Evolutionary conservation across 768 basidiomycete genomes (phyloP).

Genomic region (Termitomyces sp.): DNA sequence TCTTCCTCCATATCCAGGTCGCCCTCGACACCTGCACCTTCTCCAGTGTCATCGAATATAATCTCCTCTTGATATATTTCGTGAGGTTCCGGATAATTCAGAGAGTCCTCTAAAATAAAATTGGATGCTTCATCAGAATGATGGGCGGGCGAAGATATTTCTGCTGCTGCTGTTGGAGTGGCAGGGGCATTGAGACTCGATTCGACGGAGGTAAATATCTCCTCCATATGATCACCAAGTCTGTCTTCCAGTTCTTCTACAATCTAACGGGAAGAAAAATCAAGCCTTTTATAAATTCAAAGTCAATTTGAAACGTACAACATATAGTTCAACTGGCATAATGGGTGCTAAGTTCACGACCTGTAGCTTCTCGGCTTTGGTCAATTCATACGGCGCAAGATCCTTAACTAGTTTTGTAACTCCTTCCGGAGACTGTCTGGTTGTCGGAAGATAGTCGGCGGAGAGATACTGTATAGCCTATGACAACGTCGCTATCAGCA

Average conservation of each 20-base stretch:
- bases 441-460: constrained; percentile 65
- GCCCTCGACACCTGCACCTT: constrained; percentile 63
- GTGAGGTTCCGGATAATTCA: constrained; percentile 15
- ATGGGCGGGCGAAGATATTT: neutral
- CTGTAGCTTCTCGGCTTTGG: constrained; percentile 90
- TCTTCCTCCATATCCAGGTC: constrained; percentile 68
- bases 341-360: constrained; percentile 87
- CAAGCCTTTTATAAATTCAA: neutral
- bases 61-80: constrained; percentile 40
- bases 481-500: neutral
- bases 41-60: constrained; percentile 61
- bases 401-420: constrained; percentile 62
- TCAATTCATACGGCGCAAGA: constrained; percentile 66
- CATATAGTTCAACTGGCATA: constrained; percentile 80
- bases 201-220: constrained; percentile 56
- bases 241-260: constrained; percentile 90
- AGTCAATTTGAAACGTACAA: constrained; percentile 48
- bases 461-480: constrained; percentile 87
- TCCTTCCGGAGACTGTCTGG: constrained; percentile 56
- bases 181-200: constrained; percentile 25
- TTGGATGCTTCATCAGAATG: neutral
- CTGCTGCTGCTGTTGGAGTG: neutral
- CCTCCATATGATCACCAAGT: constrained; percentile 62
- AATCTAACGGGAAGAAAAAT: constrained; percentile 44
- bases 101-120: neutral